Base-by-base conservation (phyloP, 1,284 basidiomycete genomes). In the Ceratobasidium papillatum region DNA sequence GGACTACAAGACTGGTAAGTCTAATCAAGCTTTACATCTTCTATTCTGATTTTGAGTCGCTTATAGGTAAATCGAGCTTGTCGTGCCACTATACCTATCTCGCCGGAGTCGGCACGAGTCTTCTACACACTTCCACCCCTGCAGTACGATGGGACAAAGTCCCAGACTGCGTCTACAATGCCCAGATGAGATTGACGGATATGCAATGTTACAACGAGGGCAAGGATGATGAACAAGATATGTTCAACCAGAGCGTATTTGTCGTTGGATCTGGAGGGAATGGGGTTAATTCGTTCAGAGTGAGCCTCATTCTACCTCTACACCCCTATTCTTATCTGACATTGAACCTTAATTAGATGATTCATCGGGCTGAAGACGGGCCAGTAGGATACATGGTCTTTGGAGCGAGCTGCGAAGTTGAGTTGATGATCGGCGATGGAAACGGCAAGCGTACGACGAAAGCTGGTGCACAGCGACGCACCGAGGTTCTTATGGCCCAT, bases 1-100 rank as follows among this genome's bases (percentile, higher is more conserved):
- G 14, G 9, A 41, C 0, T 72, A 72, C 58, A 59, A 25, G 25
- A 56, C 69, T 49, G 69, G 69, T 72, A 19, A 25, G 43, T 62
- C 22, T 51, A n/a, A 8, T 38, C 8, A n/a, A 62, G 27, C n/a
- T n/a, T 36, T 2, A 38, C 27, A 8, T 2, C 2, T 36, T 51
- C 49, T 12, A 12, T 34, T 34, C n/a, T 11, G 32, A 25, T 34
- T 25, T 34, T 59, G 2, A 30, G 2, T 34, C 27, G 22, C 32
- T 19, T 2, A 19, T 34, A 72, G 69, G 69, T 38, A 11, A 14
- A 12, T 72, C 69, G 11, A 59, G n/a, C 11, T 51, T 72, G 4
- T 72, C 69, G n/a, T 72, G 43, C 56, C 69, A 72, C 36, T 72
- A 72, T 27, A 72, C 69, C 7, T 72, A 72, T 32, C 56, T 72